Evolutionary conservation across 1,284 basidiomycete genomes (phyloP), one percentile per base, ranked within the genome.

Genomic region (Pseudozyma thailandica): DNA sequence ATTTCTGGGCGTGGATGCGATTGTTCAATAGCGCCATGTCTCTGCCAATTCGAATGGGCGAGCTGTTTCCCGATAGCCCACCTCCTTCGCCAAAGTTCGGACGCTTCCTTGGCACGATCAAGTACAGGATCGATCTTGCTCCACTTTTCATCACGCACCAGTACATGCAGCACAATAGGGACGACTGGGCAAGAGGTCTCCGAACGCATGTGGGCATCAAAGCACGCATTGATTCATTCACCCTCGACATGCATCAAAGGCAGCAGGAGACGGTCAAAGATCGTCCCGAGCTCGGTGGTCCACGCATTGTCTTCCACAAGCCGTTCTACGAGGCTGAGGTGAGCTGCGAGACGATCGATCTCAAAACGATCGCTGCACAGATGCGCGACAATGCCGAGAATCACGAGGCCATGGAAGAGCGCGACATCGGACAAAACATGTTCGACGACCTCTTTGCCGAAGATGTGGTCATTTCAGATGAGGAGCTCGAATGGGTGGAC

Each of bases 241-340:
- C 91, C 70, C 91, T 91, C 35, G 95, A 98, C 80, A 87, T 96
- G 84, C 95, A 98, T 82, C 94, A 97, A 84, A 88, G 94, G 53
- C 90, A 92, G 71, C 91, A 95, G 83, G 93, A 95, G 84, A 84
- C 83, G 21, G 54, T 81, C 35, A 81, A 85, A 18, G 86, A 87
- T 43, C 71, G 71, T 4, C 78, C 79, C 9, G 80, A 81, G 48
- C 69, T 80, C 37, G 74, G 65, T 10, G 78, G 75, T 28, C 75
- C 74, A 1, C 26, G 90, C 90, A 81, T 68, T 33, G 61, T 66
- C 31, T 73, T 80, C 43, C 91, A 91, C 84, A 97, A 96, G 82
- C 89, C 91, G 2, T 93, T 98, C 84, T 93, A 94, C 79, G 91
- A 92, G n/a, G 91, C 91, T 30, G 93, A 97, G 83, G 88, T 95